These are phyloP conservation scores for Didymella pinodella DNA, from an alignment of 2,329 filamentous ascomycete species.

Conservation along the genomic window DNA sequence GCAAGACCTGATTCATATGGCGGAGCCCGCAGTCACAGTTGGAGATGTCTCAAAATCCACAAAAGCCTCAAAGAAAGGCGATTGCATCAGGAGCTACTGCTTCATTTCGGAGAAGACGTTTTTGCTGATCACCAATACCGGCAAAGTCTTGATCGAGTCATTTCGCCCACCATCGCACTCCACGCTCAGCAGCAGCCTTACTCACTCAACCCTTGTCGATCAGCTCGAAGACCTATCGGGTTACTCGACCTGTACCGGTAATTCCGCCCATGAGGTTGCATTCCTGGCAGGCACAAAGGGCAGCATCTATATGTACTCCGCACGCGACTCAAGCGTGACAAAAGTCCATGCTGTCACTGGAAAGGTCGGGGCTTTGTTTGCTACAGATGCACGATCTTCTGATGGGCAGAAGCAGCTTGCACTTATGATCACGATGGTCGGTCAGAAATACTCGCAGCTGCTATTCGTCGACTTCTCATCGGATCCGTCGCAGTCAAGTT, in stretches of 20 bases:
- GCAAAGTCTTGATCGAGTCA: conserved; percentile 62
- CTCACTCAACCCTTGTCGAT: conserved; percentile 40
- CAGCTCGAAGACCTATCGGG: conserved; percentile 53
- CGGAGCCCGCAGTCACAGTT: background rate
- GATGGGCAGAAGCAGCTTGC: conserved; percentile 26
- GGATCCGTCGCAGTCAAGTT: background rate
- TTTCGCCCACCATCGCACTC: conserved; percentile 9
- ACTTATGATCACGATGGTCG: conserved; percentile 52
- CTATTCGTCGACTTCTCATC: conserved; percentile 31
- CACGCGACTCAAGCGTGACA: conserved; percentile 21
- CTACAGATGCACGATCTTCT: conserved; percentile 2
- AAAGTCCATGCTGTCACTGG: conserved; percentile 41
- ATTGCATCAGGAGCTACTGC: conserved; percentile 68
- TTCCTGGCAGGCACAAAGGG: conserved; percentile 59
- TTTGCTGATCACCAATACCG: conserved; percentile 66
- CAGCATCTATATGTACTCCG: conserved; percentile 51
- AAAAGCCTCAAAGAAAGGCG: conserved; percentile 36
- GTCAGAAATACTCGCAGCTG: conserved; percentile 44
- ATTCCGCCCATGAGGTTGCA: conserved; percentile 48
- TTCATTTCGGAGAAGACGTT: conserved; percentile 65
- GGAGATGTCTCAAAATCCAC: conserved; percentile 2
- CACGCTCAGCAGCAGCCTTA: conserved; percentile 11
- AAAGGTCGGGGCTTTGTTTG: conserved; percentile 55
- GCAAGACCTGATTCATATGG: conserved; percentile 32
- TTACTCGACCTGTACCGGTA: conserved; percentile 57